Evolutionary conservation across 78 protist genomes (phyloP).

Genomic region (Anaeramoeba ignava): DNA sequence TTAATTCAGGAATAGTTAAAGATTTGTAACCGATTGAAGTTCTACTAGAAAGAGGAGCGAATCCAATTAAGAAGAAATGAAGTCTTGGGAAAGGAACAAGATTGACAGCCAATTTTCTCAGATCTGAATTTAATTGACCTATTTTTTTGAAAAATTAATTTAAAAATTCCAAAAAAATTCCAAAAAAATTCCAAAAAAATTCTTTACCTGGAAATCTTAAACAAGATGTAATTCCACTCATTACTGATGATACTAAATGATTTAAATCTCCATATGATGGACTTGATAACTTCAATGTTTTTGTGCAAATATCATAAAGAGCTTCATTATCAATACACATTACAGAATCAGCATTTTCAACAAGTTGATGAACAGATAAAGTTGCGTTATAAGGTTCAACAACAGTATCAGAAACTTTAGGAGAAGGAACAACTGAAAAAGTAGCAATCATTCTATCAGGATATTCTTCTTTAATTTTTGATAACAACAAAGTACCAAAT

Average conservation of each 20-base stretch:
- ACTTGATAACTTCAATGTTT: constrained; percentile 71
- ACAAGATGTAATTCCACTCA: constrained; percentile 89
- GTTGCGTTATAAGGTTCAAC: constrained; percentile 97
- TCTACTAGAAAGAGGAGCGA: no score
- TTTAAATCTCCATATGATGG: constrained; percentile 93
- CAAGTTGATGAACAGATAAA: constrained; percentile 91
- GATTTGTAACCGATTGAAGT: no score
- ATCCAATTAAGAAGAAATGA: no score
- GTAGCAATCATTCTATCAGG: constrained; percentile 94
- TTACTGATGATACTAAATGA: constrained; percentile 82
- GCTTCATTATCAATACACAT: no score
- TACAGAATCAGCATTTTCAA: constrained; percentile 87
- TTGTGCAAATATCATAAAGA: constrained; percentile 88
- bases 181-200: no score
- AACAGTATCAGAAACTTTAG: no score
- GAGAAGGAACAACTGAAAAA: no score
- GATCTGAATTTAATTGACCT: constrained; percentile 92
- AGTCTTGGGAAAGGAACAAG: constrained; percentile 98
- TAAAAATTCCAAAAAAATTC: no score
- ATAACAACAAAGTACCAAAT: no score
- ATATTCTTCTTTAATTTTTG: constrained; percentile 82
- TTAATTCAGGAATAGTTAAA: no score
- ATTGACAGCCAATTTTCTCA: constrained; percentile 93
- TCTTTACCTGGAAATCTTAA: constrained; percentile 98
- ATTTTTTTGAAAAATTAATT: no score